Conservation (phyloP, 1,139 yeast species). For the Yamadazyma blattariae region DNA sequence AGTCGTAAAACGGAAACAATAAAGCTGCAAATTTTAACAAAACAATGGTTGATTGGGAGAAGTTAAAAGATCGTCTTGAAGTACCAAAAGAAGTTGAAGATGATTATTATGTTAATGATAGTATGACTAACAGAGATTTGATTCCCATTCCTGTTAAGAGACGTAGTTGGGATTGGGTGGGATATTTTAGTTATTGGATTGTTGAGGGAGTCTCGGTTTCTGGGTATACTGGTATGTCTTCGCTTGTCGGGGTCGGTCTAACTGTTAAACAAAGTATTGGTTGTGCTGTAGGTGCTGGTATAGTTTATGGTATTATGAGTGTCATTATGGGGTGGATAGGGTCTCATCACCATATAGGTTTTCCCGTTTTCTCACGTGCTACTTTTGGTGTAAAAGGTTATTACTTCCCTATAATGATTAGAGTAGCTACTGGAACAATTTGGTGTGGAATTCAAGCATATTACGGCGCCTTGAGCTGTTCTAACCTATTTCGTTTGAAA, state of each 20-base stretch:
- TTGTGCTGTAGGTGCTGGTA: conserved; percentile 16
- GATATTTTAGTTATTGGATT: conserved; percentile 10
- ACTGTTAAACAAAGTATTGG: conserved; percentile 10
- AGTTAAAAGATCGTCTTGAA: conserved; percentile 4
- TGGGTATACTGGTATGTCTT: conserved; percentile 9
- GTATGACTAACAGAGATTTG: conserved; percentile 16
- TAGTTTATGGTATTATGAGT: conserved; percentile 14
- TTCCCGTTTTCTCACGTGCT: conserved; percentile 14
- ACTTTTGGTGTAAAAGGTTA: conserved; percentile 13
- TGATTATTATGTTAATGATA: conserved; percentile 13
- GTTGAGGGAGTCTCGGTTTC: conserved; percentile 10
- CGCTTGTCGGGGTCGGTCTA: conserved; percentile 9
- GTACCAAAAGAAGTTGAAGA: conserved; percentile 15
- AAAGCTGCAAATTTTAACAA: no score
- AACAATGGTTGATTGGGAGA: conserved; percentile 1
- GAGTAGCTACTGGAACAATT: neutral
- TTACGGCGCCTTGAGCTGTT: no score
- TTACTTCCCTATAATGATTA: conserved; percentile 14
- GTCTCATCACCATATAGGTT: conserved; percentile 17
- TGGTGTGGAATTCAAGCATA: conserved; percentile 18
- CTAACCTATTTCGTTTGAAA: no score
- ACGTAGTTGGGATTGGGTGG: conserved; percentile 10
- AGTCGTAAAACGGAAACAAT: no score
- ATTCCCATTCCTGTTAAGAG: conserved; percentile 11
- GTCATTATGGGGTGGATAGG: conserved; percentile 17